Conservation (phyloP, 2,329 filamentous ascomycete species). For the Lasiodiplodia sp. region DNA sequence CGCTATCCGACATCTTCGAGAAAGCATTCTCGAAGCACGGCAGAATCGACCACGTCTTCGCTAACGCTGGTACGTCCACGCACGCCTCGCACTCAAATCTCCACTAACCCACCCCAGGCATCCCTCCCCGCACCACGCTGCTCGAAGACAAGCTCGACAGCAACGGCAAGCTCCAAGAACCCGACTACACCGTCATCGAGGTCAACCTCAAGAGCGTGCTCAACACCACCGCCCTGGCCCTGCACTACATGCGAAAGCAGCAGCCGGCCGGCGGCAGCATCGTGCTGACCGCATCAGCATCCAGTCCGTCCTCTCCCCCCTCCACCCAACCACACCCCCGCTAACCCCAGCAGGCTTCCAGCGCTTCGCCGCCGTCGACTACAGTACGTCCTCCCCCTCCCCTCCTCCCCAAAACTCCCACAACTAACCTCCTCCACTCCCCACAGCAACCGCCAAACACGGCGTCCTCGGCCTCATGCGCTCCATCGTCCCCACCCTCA, state of each 20-base stretch:
- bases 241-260: slow-evolving; percentile 40
- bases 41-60: slow-evolving; percentile 55
- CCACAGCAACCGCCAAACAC: slow-evolving; percentile 41
- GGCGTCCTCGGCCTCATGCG: slow-evolving; percentile 43
- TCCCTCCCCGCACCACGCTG: slow-evolving; percentile 33
- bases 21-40: slow-evolving; percentile 52
- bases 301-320: slow-evolving; percentile 32
- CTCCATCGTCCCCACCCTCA: slow-evolving; percentile 35
- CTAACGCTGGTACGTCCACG: slow-evolving; percentile 39
- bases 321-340: neutral
- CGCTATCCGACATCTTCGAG: slow-evolving; percentile 61
- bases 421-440: slow-evolving; percentile 29
- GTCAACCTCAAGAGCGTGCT: slow-evolving; percentile 42
- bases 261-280: slow-evolving; percentile 38
- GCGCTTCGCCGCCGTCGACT: slow-evolving; percentile 39
- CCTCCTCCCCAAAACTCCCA: neutral
- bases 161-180: slow-evolving; percentile 40
- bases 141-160: slow-evolving; percentile 41
- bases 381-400: slow-evolving; percentile 35
- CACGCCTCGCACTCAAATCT: neutral
- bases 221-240: slow-evolving; percentile 41
- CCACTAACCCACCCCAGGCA: slow-evolving; percentile 31
- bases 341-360: slow-evolving; percentile 34
- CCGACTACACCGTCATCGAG: slow-evolving; percentile 38
- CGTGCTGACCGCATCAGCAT: slow-evolving; percentile 42